Evolutionary conservation across 495 filamentous ascomycete species (phyloP).

Genomic region (Pyrenopolyporus hunteri): DNA sequence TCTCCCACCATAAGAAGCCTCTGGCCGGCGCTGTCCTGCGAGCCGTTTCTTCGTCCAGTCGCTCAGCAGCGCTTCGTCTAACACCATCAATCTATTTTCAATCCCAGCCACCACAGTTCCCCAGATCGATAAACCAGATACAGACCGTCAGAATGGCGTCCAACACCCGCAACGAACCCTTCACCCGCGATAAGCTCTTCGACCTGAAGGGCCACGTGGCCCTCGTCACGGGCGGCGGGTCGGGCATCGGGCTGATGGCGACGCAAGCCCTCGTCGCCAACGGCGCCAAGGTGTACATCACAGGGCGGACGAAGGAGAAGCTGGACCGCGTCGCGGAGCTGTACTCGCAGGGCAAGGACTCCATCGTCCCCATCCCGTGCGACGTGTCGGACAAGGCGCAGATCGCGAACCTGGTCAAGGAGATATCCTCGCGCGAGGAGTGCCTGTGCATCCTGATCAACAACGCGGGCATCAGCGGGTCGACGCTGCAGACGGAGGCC

Average conservation of each 20-base stretch:
- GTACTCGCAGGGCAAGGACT: conserved; percentile 42
- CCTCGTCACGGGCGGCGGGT: conserved; percentile 66
- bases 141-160: conserved; percentile 52
- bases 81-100: neutral
- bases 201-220: conserved; percentile 66
- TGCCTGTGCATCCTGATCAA: conserved; percentile 78
- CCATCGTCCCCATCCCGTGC: conserved; percentile 45
- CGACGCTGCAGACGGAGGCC: conserved; percentile 62
- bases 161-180: conserved; percentile 50
- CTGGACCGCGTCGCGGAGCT: conserved; percentile 42
- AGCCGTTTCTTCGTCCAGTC: conserved; percentile 8
- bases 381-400: conserved; percentile 53
- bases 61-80: neutral
- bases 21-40: conserved; percentile 4
- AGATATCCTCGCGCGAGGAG: conserved; percentile 64
- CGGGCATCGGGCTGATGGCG: conserved; percentile 78
- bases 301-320: conserved; percentile 67
- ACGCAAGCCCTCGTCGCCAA: conserved; percentile 78
- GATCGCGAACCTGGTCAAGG: conserved; percentile 65
- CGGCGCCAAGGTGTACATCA: conserved; percentile 84
- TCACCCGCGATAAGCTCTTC: conserved; percentile 64
- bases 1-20: conserved; percentile 19
- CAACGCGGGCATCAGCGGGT: conserved; percentile 65
- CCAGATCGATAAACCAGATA: neutral
- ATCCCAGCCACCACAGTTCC: neutral